phyloP scores from a whole-genome alignment of 441 rosid genomes.

The Capsella rubella region DNA sequence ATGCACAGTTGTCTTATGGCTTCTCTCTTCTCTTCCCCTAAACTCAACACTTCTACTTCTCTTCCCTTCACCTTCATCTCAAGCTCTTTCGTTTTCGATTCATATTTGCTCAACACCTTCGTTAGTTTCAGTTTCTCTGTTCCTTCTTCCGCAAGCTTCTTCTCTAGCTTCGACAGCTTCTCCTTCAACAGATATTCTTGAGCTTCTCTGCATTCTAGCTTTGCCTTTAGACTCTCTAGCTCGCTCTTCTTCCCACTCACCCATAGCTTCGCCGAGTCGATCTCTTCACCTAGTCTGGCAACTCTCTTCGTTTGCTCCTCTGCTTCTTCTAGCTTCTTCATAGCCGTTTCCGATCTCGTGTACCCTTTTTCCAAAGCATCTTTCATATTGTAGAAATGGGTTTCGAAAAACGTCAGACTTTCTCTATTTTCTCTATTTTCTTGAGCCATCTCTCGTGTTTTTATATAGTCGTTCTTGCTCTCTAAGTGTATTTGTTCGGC shows the following conservation, averaged over 20 bases:
- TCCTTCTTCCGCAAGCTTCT: slow-evolving; percentile 48
- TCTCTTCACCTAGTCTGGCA: slow-evolving; percentile 49
- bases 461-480: slow-evolving; percentile 56
- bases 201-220: slow-evolving; percentile 47
- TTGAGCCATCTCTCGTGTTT: slow-evolving; percentile 46
- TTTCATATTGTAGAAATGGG: slow-evolving; percentile 51
- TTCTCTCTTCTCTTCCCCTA: slow-evolving; percentile 85
- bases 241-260: slow-evolving; percentile 47
- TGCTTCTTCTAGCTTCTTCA: slow-evolving; percentile 48
- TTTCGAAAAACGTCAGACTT: slow-evolving; percentile 43
- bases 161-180: slow-evolving; percentile 50
- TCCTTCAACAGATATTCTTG: slow-evolving; percentile 49
- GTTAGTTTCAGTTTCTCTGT: slow-evolving; percentile 42
- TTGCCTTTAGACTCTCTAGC: slow-evolving; percentile 37
- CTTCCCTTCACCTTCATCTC: slow-evolving; percentile 51
- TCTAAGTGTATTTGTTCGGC: slow-evolving; percentile 77
- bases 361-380: slow-evolving; percentile 46
- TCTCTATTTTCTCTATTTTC: slow-evolving; percentile 48
- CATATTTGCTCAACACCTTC: slow-evolving; percentile 45
- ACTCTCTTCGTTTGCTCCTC: slow-evolving; percentile 49
- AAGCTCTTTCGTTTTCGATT: slow-evolving; percentile 51
- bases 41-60: slow-evolving; percentile 49
- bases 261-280: slow-evolving; percentile 54
- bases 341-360: slow-evolving; percentile 36
- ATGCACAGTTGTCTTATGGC: slow-evolving; percentile 81